Percentiles rank a stretch among this genome's conserved stretches.
These are phyloP conservation scores for Cicer judaicum DNA, from an alignment of 306 rosid species.

Conservation along the genomic window DNA sequence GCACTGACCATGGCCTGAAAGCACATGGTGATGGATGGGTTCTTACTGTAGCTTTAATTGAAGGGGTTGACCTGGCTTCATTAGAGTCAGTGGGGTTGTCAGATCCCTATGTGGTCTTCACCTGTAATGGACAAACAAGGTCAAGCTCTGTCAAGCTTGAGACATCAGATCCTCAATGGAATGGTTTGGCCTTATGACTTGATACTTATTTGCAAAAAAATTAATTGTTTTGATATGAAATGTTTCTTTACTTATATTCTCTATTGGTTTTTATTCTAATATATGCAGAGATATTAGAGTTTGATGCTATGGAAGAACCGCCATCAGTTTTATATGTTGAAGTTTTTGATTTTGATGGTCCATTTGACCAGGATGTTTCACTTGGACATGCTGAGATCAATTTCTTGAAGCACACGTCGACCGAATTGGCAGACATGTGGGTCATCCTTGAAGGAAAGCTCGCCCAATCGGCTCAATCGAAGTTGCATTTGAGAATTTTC, in stretches of 20 bases:
- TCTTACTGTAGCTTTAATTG: constrained; percentile 79
- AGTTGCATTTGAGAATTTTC: constrained; percentile 87
- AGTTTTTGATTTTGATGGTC: constrained; percentile 89
- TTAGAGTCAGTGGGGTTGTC: constrained; percentile 64
- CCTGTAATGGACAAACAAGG: constrained; percentile 82
- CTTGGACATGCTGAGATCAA: constrained; percentile 92
- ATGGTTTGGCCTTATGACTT: constrained; percentile 60
- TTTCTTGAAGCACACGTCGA: constrained; percentile 76
- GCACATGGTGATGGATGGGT: constrained; percentile 91
- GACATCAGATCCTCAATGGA: constrained; percentile 82
- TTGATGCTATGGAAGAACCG: constrained; percentile 96
- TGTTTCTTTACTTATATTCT: constrained; percentile 15
- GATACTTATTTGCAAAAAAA: neutral
- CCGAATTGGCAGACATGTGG: constrained; percentile 88
- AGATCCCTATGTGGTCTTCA: constrained; percentile 83
- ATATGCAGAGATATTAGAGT: constrained; percentile 86
- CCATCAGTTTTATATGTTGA: constrained; percentile 85
- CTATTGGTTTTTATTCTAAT: constrained; percentile 13
- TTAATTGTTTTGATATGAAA: constrained; percentile 19
- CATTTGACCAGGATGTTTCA: constrained; percentile 79
- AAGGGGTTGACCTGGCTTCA: constrained; percentile 72
- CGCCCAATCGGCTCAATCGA: constrained; percentile 83
- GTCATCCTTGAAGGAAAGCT: constrained; percentile 84
- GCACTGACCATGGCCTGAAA: constrained; percentile 68
- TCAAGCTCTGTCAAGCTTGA: constrained; percentile 94